A percentile compares a stretch with the other conserved stretches of the same genome.
phyloP scores from a whole-genome alignment of 441 rosid species.

The Rhodomyrtus psidioides region DNA sequence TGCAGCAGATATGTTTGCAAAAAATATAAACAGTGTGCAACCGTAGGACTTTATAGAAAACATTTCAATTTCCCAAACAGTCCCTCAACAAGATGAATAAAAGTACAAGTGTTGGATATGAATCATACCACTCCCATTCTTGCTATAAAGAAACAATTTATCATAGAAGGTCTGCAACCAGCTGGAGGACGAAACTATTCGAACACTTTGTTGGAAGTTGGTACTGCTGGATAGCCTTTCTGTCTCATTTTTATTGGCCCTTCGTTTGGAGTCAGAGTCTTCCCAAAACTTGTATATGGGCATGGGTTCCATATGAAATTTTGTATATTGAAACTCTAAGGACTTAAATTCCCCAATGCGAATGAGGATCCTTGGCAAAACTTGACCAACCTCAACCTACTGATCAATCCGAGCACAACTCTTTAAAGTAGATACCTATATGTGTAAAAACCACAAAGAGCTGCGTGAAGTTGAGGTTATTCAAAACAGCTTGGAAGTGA shows the following conservation, averaged over 20 bases:
- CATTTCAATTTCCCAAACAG: too few species aligned
- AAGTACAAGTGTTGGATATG: too few species aligned
- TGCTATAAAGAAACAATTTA: too few species aligned
- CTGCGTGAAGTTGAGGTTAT: not conserved
- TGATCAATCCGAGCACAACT: constrained; percentile 2
- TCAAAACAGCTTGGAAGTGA: not conserved
- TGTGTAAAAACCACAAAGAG: not conserved
- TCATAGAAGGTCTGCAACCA: too few species aligned
- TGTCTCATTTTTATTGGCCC: constrained; percentile 27
- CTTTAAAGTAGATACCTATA: constrained; percentile 2
- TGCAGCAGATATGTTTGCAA: too few species aligned
- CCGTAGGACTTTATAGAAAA: too few species aligned
- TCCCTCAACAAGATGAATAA: too few species aligned
- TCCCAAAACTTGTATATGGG: constrained; percentile 90
- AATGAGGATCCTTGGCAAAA: constrained; percentile 83
- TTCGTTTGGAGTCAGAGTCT: constrained; percentile 66
- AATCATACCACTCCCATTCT: too few species aligned
- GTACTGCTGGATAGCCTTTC: too few species aligned
- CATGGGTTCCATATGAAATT: constrained; percentile 77
- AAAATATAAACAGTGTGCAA: too few species aligned
- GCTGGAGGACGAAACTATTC: too few species aligned
- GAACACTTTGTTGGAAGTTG: too few species aligned
- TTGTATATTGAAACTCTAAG: constrained; percentile 77
- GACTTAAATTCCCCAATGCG: constrained; percentile 94
- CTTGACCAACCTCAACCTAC: constrained; percentile 91